Conservation (phyloP, 257 asterid species). For the Nicotiana otophora region DNA sequence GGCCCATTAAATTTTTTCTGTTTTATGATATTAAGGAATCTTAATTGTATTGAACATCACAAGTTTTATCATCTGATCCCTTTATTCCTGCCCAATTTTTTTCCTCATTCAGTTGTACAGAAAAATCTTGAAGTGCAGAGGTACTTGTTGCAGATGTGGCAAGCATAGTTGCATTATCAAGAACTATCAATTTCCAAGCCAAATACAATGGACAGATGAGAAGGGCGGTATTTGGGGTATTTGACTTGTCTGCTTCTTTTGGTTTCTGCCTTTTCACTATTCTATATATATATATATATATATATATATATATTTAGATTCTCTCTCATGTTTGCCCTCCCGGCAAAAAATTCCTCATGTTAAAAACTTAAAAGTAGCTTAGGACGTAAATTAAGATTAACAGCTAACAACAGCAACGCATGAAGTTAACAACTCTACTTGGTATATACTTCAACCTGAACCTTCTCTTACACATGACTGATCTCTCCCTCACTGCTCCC, state of each 20-base stretch:
- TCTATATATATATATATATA: background rate
- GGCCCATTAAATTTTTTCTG: background rate
- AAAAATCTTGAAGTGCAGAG: conserved; percentile 95
- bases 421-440: background rate
- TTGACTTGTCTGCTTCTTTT: conserved; percentile 6
- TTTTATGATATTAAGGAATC: background rate
- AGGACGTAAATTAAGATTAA: background rate
- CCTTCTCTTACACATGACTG: background rate
- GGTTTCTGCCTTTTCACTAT: background rate
- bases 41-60: background rate
- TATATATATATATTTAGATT: too few relatives aligned
- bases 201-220: conserved; percentile 90
- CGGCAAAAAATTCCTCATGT: background rate
- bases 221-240: conserved; percentile 90
- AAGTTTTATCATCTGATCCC: background rate
- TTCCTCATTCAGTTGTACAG: conserved; percentile 62
- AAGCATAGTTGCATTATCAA: conserved; percentile 78
- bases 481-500: background rate
- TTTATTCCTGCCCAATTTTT: background rate
- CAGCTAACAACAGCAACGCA: background rate
- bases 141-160: conserved; percentile 78
- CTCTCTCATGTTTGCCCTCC: too few relatives aligned
- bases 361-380: background rate
- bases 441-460: too few relatives aligned
- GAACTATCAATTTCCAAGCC: conserved; percentile 75